These are phyloP conservation scores for Agaricus subrufescens DNA, from an alignment of 768 basidiomycete genomes.

Conservation along the genomic window DNA sequence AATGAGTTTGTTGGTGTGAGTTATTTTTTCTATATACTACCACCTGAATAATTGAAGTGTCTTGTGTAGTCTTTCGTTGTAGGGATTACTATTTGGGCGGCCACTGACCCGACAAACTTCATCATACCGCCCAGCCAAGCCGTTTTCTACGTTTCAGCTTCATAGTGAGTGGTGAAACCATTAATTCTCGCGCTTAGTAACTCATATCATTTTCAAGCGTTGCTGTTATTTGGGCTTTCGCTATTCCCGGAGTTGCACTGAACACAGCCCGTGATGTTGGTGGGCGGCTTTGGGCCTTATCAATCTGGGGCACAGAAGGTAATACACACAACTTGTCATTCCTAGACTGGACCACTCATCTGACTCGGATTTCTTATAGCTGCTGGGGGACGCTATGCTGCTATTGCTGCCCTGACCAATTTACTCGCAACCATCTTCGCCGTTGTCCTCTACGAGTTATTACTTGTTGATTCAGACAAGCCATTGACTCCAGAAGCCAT, in stretches of 20 bases:
- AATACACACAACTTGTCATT: not conserved
- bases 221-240: constrained; percentile 57
- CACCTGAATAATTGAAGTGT: not conserved
- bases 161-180: constrained; percentile 43
- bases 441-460: constrained; percentile 47
- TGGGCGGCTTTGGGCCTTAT: constrained; percentile 53
- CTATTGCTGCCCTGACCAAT: constrained; percentile 60
- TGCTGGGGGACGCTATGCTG: constrained; percentile 51
- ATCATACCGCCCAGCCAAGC: constrained; percentile 47
- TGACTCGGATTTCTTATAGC: constrained; percentile 23
- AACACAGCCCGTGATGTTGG: constrained; percentile 71
- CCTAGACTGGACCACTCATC: not conserved
- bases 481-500: not conserved
- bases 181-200: not conserved
- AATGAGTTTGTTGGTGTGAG: constrained; percentile 55
- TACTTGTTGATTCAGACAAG: constrained; percentile 43
- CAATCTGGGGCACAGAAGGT: constrained; percentile 54
- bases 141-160: constrained; percentile 50
- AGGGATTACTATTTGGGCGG: constrained; percentile 46
- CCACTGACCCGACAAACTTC: constrained; percentile 55
- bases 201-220: constrained; percentile 32
- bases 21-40: not conserved
- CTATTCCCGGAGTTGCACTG: constrained; percentile 42
- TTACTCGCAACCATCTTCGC: constrained; percentile 60
- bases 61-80: constrained; percentile 33